Base-by-base conservation (phyloP, 2,329 filamentous ascomycete genomes). In the Clonostachys byssicola region DNA sequence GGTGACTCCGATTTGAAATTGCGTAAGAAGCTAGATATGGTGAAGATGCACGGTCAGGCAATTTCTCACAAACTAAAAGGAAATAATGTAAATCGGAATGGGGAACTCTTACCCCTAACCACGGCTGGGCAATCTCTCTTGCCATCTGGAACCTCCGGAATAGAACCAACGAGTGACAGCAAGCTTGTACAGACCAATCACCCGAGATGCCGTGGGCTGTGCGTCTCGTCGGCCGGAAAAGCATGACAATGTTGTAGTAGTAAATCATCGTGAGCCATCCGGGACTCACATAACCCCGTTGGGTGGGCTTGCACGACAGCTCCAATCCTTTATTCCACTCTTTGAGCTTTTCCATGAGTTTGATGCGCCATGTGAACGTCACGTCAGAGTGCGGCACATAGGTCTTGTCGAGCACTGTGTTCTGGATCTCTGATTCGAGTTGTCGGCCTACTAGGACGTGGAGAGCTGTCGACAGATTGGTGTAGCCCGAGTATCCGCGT, bases 241-340 rank as follows among this genome's bases (percentile, higher is more conserved):
- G 40, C 40, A 49, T 46, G 3, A 46, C 30, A n/a, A 49, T 43
- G 13, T 46, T 49, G 40, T 49, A 49, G 40, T 49, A 43, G n/a
- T 46, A 49, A 33, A 49, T 49, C 47, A 49, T 49, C 20, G 38
- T 40, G 14, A 49, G 47, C 47, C 47, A 49, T 5, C 44, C 40
- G 6, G 17, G 20, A n/a, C 43, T 40, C 5, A 46, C 44, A 33
- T 49, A 46, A 3, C 47, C 47, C 18, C 46, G 45, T 18, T 40
- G 44, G 6, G 43, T 39, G 7, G 47, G 47, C 13, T 46, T 34
- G 7, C 43, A n/a, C 14, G 36, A 39, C 33, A 40, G 40, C 23
- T 43, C 40, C 18, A 18, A n/a, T 12, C 17, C 17, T 18, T 39
- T 18, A 10, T 39, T 14, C 36, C 36, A 39, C 12, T 39, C 36